A percentile compares a stretch with the other conserved stretches of the same genome.
Evolutionary conservation across 768 basidiomycete species (phyloP).

Genomic region (Hygrocybe coccinea): DNA sequence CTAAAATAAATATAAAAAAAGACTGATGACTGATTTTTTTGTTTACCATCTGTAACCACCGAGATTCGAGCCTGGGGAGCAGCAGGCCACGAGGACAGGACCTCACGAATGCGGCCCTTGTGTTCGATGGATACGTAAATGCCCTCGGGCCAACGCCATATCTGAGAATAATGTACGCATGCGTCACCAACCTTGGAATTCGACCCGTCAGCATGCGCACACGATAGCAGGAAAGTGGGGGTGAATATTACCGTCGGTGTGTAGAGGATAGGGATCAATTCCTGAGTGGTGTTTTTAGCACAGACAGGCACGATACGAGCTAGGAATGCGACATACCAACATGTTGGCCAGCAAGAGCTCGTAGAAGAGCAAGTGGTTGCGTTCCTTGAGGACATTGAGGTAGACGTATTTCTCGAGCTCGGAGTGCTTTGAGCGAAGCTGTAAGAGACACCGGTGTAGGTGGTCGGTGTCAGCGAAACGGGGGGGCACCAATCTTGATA

Average conservation of each 20-base stretch:
- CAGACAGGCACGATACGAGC: neutral
- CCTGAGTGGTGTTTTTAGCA: conserved; percentile 18
- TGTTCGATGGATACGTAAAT: conserved; percentile 60
- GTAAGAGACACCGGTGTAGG: conserved; percentile 49
- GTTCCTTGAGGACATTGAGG: conserved; percentile 56
- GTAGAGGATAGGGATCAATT: conserved; percentile 67
- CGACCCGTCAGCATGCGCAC: neutral
- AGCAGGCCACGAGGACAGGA: conserved; percentile 51
- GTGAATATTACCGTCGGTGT: conserved; percentile 56
- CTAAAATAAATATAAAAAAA: conserved; percentile 10
- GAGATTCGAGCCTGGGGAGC: conserved; percentile 51
- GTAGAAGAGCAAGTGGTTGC: conserved; percentile 64
- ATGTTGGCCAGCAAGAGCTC: conserved; percentile 56
- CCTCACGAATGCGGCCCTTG: conserved; percentile 56
- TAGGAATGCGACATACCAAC: conserved; percentile 23
- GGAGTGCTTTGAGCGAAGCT: conserved; percentile 52
- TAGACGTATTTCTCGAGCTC: conserved; percentile 69
- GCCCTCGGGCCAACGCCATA: conserved; percentile 61
- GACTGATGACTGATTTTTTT: conserved; percentile 22
- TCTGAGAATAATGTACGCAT: conserved; percentile 65
- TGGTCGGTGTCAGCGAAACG: conserved; percentile 48
- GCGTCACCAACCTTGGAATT: conserved; percentile 58
- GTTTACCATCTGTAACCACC: conserved; percentile 69
- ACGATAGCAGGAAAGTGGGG: neutral
- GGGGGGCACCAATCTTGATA: conserved; percentile 36